phyloP scores from a whole-genome alignment of 2,329 filamentous ascomycete species.

The Tetracladium maxilliforme region DNA sequence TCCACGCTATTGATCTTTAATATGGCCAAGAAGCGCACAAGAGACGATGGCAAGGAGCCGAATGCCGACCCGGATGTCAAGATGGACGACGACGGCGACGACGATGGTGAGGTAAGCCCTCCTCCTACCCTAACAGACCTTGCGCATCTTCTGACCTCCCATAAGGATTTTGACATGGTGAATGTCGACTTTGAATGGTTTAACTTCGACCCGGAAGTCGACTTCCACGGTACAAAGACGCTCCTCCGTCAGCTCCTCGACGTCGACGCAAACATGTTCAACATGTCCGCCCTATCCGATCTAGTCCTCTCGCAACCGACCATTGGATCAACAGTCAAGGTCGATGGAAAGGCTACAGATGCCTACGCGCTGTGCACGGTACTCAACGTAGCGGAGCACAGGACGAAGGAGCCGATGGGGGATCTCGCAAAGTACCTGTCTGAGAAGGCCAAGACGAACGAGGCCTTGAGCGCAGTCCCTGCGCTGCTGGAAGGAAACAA shows the following conservation, averaged over 20 bases:
- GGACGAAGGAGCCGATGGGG: conserved; percentile 57
- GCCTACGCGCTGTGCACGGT: conserved; percentile 87
- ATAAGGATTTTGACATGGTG: conserved; percentile 75
- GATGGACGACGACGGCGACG: conserved; percentile 11
- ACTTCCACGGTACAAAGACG: conserved; percentile 89
- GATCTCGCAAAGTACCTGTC: conserved; percentile 59
- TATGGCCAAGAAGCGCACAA: conserved; percentile 18
- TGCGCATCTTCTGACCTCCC: conserved; percentile 2
- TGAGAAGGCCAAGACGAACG: conserved; percentile 31
- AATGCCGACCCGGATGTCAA: conserved; percentile 10
- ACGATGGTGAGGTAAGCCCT: conserved; percentile 10
- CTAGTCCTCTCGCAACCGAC: conserved; percentile 75
- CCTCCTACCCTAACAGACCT: conserved; percentile 1
- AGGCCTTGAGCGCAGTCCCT: conserved; percentile 39
- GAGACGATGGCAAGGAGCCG: conserved; percentile 14
- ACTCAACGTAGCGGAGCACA: conserved; percentile 68
- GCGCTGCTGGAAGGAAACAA: conserved; percentile 39
- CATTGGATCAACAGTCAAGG: conserved; percentile 89
- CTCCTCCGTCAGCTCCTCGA: conserved; percentile 87
- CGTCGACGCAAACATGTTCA: conserved; percentile 70
- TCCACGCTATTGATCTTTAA: no score
- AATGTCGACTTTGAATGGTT: conserved; percentile 99
- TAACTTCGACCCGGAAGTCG: conserved; percentile 76
- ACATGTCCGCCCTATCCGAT: conserved; percentile 76
- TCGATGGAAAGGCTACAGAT: conserved; percentile 87